These are phyloP conservation scores for Trichosanthes cucumerina DNA, from an alignment of 306 rosid species.

Conservation along the genomic window DNA sequence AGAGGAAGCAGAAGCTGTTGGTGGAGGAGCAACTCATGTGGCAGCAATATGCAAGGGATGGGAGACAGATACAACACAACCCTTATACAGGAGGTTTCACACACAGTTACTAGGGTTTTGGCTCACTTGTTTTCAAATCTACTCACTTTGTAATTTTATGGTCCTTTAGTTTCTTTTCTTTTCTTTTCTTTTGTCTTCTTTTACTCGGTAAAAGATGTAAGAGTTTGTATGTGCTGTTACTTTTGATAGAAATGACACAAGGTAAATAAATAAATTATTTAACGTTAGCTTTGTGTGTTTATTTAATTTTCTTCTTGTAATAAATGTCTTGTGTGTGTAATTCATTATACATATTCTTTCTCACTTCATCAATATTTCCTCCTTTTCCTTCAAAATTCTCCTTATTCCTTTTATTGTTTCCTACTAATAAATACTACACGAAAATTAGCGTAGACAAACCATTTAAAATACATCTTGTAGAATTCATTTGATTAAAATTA, in stretches of 20 bases:
- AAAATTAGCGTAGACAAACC: too few relatives aligned
- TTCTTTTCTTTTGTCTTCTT: not conserved
- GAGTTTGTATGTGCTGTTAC: not conserved
- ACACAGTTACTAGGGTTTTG: constrained; percentile 25
- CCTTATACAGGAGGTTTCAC: constrained; percentile 45
- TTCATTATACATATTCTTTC: too few relatives aligned
- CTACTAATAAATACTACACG: too few relatives aligned
- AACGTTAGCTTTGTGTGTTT: not conserved
- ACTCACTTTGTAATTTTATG: not conserved
- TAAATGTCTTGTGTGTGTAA: too few relatives aligned
- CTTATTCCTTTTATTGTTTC: too few relatives aligned
- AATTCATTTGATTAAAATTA: too few relatives aligned
- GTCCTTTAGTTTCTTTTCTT: not conserved
- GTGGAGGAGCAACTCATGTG: constrained; percentile 72
- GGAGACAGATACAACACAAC: constrained; percentile 41
- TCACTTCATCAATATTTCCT: too few relatives aligned
- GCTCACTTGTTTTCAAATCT: not conserved
- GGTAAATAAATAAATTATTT: not conserved
- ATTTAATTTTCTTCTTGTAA: not conserved
- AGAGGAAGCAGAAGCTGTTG: constrained; percentile 71
- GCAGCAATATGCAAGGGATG: constrained; percentile 73
- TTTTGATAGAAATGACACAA: constrained; percentile 6
- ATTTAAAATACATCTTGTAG: too few relatives aligned
- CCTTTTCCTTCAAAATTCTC: too few relatives aligned
- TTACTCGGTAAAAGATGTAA: not conserved